Conservation (phyloP, 805 yeast genomes). For the Yarrowia bubula region DNA sequence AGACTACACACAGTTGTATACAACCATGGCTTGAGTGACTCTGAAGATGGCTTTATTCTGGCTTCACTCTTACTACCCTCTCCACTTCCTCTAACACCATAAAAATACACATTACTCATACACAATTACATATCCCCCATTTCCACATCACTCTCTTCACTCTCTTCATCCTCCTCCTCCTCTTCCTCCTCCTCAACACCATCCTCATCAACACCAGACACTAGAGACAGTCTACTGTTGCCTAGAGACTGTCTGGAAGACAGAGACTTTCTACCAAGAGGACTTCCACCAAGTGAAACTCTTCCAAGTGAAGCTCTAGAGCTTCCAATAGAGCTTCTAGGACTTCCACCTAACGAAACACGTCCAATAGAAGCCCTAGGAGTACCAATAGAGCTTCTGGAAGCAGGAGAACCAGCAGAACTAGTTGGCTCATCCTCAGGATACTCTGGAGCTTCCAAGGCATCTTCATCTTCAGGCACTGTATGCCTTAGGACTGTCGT, state of each 20-base stretch:
- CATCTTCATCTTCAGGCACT: conserved; percentile 4
- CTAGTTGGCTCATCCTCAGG: not conserved
- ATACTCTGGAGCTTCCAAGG: conserved; percentile 3
- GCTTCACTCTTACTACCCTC: too few relatives aligned
- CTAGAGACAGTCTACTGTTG: not conserved
- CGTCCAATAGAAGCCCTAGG: not conserved
- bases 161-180: not conserved
- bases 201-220: not conserved
- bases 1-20: too few relatives aligned
- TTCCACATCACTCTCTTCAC: not conserved
- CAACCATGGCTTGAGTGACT: too few relatives aligned
- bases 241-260: too few relatives aligned
- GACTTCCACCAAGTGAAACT: not conserved
- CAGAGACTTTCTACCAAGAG: not conserved
- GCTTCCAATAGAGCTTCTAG: not conserved
- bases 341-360: not conserved
- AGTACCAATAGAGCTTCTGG: not conserved
- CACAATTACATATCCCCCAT: not conserved
- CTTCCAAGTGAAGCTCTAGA: not conserved
- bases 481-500: not conserved
- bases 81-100: not conserved
- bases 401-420: not conserved
- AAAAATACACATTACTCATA: not conserved
- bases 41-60: too few relatives aligned
- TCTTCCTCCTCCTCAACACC: not conserved